A percentile compares a stretch with the other conserved stretches of the same genome.
phyloP scores from a whole-genome alignment of 2,329 filamentous ascomycete species.

The Colletotrichum sansevieriae region DNA sequence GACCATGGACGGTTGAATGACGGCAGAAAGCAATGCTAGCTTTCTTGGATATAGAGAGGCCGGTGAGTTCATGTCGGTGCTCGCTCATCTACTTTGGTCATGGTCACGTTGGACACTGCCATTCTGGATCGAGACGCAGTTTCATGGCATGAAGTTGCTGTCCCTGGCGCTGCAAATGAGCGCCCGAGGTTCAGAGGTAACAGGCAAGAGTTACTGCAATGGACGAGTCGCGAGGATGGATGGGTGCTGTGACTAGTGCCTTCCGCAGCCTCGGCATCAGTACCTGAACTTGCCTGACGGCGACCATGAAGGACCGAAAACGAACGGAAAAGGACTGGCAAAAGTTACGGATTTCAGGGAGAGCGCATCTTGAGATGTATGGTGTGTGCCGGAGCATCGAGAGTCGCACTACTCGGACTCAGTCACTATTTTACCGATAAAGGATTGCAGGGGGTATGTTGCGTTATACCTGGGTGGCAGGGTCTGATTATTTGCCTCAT shows the following conservation, averaged over 20 bases:
- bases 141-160: background rate
- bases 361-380: slow-evolving; percentile 5
- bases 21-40: slow-evolving; percentile 20
- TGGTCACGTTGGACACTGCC: slow-evolving; percentile 32
- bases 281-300: background rate
- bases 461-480: slow-evolving; percentile 32
- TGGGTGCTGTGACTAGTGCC: slow-evolving; percentile 16
- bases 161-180: background rate
- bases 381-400: slow-evolving; percentile 12
- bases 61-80: background rate
- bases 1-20: too few relatives aligned
- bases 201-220: background rate
- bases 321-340: background rate
- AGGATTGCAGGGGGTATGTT: slow-evolving; percentile 23
- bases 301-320: background rate
- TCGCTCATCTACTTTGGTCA: slow-evolving; percentile 14
- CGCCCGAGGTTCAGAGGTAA: background rate
- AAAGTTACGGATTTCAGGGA: slow-evolving; percentile 6
- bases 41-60: slow-evolving; percentile 36
- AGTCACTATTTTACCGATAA: slow-evolving; percentile 24
- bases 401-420: slow-evolving; percentile 19
- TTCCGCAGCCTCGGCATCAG: slow-evolving; percentile 18
- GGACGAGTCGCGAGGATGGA: slow-evolving; percentile 23
- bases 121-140: slow-evolving; percentile 32
- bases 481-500: slow-evolving; percentile 39